Conservation (phyloP, 257 asterid species). For the Solanum arcanum region DNA sequence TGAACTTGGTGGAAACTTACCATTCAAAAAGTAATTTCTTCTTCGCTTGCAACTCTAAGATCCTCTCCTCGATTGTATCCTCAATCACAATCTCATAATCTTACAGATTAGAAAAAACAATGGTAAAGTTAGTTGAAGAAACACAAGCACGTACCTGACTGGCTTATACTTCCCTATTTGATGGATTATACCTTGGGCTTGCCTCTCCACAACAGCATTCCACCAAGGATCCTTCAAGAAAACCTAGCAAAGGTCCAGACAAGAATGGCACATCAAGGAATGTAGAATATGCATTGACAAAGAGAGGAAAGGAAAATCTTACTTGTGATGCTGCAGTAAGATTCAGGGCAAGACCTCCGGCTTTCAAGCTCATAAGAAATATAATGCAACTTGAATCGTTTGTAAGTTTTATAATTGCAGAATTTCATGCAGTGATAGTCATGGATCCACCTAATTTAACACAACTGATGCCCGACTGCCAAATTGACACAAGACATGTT, state of each 20-base stretch:
- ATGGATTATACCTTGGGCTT: slow-evolving; percentile 90
- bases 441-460: slow-evolving; percentile 77
- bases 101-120: slow-evolving; percentile 18
- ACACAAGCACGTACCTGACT: slow-evolving; percentile 34
- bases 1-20: slow-evolving; percentile 19
- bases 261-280: no score
- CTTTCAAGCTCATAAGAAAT: slow-evolving; percentile 86
- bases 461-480: slow-evolving; percentile 66
- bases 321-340: not conserved
- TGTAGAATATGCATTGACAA: no score
- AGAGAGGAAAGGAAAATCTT: no score
- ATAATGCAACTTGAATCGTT: slow-evolving; percentile 76
- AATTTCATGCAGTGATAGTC: slow-evolving; percentile 68
- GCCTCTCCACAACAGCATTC: slow-evolving; percentile 30
- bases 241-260: no score
- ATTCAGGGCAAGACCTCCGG: slow-evolving; percentile 93
- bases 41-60: slow-evolving; percentile 80
- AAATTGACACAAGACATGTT: not conserved
- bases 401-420: slow-evolving; percentile 59
- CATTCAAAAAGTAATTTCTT: slow-evolving; percentile 92
- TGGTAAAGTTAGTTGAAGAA: not conserved
- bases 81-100: slow-evolving; percentile 74
- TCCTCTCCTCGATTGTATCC: slow-evolving; percentile 80
- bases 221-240: no score
- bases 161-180: slow-evolving; percentile 89